Evolutionary conservation across 2,329 filamentous ascomycete species (phyloP).

Genomic region (Volutella citrinella): DNA sequence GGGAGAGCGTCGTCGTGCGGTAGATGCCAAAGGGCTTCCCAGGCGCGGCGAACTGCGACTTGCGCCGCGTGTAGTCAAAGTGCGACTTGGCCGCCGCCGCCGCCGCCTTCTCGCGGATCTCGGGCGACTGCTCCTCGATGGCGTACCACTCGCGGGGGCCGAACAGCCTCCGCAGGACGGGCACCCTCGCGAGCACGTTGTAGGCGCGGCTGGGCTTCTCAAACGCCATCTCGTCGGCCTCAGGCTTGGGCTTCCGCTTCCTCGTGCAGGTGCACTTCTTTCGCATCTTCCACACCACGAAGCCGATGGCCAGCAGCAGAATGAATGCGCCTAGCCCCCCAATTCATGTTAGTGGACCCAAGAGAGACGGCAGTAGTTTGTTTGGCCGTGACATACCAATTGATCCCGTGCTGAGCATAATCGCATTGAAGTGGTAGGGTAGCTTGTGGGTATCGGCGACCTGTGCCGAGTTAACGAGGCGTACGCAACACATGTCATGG

Average conservation of each 20-base stretch:
- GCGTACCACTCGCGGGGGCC: constrained; percentile 33
- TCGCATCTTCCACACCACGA: constrained; percentile 21
- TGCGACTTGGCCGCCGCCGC: constrained; percentile 1
- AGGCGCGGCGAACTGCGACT: constrained; percentile 22
- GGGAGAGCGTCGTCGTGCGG: constrained; percentile 10
- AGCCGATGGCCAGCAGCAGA: constrained; percentile 10
- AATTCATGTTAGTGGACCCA: no score
- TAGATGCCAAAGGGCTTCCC: constrained; percentile 18
- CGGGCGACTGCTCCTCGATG: constrained; percentile 25
- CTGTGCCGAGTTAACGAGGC: no score
- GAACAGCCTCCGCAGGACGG: constrained; percentile 33
- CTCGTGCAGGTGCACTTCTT: constrained; percentile 7
- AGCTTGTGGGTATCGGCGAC: no score
- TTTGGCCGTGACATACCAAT: no score
- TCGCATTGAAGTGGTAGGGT: no score
- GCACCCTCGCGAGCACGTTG: constrained; percentile 30
- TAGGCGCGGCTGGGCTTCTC: constrained; percentile 19
- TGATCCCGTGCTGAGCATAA: no score
- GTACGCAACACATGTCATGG: no score
- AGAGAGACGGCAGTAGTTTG: no score
- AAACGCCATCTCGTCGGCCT: constrained; percentile 18
- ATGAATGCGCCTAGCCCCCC: background rate
- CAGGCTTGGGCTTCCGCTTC: constrained; percentile 8
- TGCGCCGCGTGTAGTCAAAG: constrained; percentile 14
- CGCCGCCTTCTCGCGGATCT: constrained; percentile 19